A percentile compares a stretch with the other conserved stretches of the same genome.
phyloP scores from a whole-genome alignment of 305 asterid species.

The Solanum hybrid region DNA sequence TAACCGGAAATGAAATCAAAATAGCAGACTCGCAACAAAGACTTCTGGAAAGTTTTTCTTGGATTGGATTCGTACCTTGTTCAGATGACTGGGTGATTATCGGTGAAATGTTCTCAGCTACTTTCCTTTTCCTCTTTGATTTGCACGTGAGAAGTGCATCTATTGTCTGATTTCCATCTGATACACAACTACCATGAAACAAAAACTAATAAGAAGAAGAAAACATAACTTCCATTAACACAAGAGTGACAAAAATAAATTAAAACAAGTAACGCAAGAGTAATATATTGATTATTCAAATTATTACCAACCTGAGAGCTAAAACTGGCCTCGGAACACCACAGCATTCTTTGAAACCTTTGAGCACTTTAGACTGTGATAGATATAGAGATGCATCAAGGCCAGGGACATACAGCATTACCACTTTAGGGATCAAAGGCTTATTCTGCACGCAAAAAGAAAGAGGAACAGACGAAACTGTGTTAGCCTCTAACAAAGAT shows the following conservation, averaged over 20 bases:
- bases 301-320: conserved; percentile 57
- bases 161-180: conserved; percentile 81
- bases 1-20: background rate
- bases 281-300: background rate
- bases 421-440: conserved; percentile 83
- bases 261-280: background rate
- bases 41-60: conserved; percentile 1
- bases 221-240: background rate
- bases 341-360: conserved; percentile 59
- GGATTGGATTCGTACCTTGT: conserved; percentile 32
- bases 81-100: conserved; percentile 31
- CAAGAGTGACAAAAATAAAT: background rate
- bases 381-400: conserved; percentile 86
- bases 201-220: conserved; percentile 1
- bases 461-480: background rate
- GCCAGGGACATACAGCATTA: conserved; percentile 88
- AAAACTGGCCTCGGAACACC: conserved; percentile 82
- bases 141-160: conserved; percentile 86
- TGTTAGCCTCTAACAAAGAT: background rate
- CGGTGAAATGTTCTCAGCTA: conserved; percentile 29
- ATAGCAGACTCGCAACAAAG: background rate
- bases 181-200: conserved; percentile 58
- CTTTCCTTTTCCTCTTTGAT: conserved; percentile 73
- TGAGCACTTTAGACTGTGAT: conserved; percentile 65
- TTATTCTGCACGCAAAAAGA: conserved; percentile 59